Evolutionary conservation across 2,329 filamentous ascomycete species (phyloP).

Genomic region (Colletotrichum sansevieriae): DNA sequence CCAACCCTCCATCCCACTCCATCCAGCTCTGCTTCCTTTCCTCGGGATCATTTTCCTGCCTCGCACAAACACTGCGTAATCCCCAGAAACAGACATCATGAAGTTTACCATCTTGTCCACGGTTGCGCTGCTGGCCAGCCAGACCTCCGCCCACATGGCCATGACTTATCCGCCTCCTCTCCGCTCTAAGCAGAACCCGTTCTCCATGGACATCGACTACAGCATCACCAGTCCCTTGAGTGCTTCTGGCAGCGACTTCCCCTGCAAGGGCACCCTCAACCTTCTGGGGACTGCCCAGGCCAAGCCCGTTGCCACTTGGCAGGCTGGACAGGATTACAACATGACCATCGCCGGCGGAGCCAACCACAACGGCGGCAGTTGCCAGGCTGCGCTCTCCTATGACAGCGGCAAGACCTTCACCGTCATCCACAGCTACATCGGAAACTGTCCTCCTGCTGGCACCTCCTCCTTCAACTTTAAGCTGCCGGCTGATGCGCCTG

Average conservation of each 20-base stretch:
- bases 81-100: slow-evolving; percentile 50
- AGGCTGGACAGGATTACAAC: slow-evolving; percentile 71
- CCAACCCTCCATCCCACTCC: slow-evolving; percentile 14
- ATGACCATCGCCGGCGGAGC: slow-evolving; percentile 74
- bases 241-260: slow-evolving; percentile 73
- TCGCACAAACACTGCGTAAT: slow-evolving; percentile 32
- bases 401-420: slow-evolving; percentile 78
- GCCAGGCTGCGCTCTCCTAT: slow-evolving; percentile 81
- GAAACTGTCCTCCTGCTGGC: slow-evolving; percentile 62
- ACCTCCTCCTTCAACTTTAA: slow-evolving; percentile 72
- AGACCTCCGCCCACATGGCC: slow-evolving; percentile 68
- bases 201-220: slow-evolving; percentile 69
- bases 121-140: slow-evolving; percentile 54
- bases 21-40: background rate
- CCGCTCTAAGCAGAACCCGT: slow-evolving; percentile 65
- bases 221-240: slow-evolving; percentile 77
- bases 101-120: slow-evolving; percentile 50
- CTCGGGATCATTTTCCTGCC: slow-evolving; percentile 26
- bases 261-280: slow-evolving; percentile 77
- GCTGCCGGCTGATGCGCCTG: slow-evolving; percentile 73
- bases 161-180: slow-evolving; percentile 67
- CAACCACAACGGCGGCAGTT: slow-evolving; percentile 78
- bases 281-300: slow-evolving; percentile 64
- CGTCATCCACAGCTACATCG: slow-evolving; percentile 72
- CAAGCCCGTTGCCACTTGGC: slow-evolving; percentile 70